Evolutionary conservation across 805 yeast species (phyloP).

Genomic region (Cyberlindnera lachancei): DNA sequence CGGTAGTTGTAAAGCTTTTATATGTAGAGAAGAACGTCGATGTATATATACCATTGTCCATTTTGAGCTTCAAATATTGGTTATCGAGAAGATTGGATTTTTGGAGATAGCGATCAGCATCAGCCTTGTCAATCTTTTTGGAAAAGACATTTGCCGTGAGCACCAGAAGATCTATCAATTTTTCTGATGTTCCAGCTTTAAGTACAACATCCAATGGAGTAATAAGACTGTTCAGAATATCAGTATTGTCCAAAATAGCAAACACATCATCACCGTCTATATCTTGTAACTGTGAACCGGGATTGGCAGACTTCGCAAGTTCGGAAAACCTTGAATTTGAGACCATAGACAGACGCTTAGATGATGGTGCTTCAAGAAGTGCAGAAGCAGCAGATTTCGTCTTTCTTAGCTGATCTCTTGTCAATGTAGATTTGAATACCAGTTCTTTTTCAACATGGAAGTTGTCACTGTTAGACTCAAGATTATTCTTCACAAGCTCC

Average conservation of each 20-base stretch:
- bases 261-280: conserved; percentile 25
- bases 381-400: conserved; percentile 41
- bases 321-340: conserved; percentile 16
- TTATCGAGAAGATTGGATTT: conserved; percentile 28
- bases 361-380: conserved; percentile 37
- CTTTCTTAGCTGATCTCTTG: conserved; percentile 22
- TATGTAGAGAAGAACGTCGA: conserved; percentile 65
- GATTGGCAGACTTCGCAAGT: neutral
- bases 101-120: conserved; percentile 33
- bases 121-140: conserved; percentile 33
- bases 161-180: conserved; percentile 72
- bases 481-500: conserved; percentile 49
- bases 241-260: conserved; percentile 24
- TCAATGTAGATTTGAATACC: conserved; percentile 48
- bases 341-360: conserved; percentile 32
- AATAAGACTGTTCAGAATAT: conserved; percentile 17
- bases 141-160: conserved; percentile 58
- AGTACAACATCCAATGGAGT: conserved; percentile 38
- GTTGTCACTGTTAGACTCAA: conserved; percentile 51
- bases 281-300: neutral
- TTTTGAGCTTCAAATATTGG: conserved; percentile 38
- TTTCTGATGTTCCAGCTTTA: conserved; percentile 67
- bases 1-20: conserved; percentile 57
- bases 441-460: conserved; percentile 49
- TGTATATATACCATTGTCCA: conserved; percentile 60